phyloP scores from a whole-genome alignment of 345 rosid species.

The Moricandia moricandioides region DNA sequence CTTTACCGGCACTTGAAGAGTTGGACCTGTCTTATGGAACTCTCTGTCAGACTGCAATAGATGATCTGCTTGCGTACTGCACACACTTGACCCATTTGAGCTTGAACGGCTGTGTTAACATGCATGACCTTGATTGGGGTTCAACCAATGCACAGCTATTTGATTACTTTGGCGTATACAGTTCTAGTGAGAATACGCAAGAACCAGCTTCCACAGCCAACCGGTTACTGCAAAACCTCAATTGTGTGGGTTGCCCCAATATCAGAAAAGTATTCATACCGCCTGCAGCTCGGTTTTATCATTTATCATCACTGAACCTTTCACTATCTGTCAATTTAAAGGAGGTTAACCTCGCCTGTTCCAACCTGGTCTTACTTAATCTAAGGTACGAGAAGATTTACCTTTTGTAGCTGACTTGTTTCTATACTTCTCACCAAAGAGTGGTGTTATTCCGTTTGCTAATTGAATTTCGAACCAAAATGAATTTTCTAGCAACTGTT shows the following conservation, averaged over 20 bases:
- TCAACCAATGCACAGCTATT: slow-evolving; percentile 44
- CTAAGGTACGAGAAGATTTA: slow-evolving; percentile 53
- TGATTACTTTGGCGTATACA: slow-evolving; percentile 35
- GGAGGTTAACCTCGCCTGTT: slow-evolving; percentile 84
- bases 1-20: slow-evolving; percentile 74
- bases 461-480: slow-evolving; percentile 2
- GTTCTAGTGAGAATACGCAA: slow-evolving; percentile 32
- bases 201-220: slow-evolving; percentile 50
- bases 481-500: slow-evolving; percentile 65
- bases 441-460: slow-evolving; percentile 5
- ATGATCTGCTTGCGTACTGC: slow-evolving; percentile 90
- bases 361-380: slow-evolving; percentile 66
- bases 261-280: slow-evolving; percentile 87
- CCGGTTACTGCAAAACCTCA: slow-evolving; percentile 86
- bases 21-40: slow-evolving; percentile 95
- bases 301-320: slow-evolving; percentile 76
- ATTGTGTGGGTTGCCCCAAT: slow-evolving; percentile 89
- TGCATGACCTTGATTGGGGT: slow-evolving; percentile 97
- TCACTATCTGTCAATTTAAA: slow-evolving; percentile 78
- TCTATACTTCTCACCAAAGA: background rate
- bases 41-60: slow-evolving; percentile 86
- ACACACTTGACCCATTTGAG: slow-evolving; percentile 90
- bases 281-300: slow-evolving; percentile 67
- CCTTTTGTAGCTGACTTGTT: background rate
- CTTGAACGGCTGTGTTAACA: slow-evolving; percentile 87